These are phyloP conservation scores for Areca catechu DNA, from an alignment of 176 grass and related monocot species.

Conservation along the genomic window DNA sequence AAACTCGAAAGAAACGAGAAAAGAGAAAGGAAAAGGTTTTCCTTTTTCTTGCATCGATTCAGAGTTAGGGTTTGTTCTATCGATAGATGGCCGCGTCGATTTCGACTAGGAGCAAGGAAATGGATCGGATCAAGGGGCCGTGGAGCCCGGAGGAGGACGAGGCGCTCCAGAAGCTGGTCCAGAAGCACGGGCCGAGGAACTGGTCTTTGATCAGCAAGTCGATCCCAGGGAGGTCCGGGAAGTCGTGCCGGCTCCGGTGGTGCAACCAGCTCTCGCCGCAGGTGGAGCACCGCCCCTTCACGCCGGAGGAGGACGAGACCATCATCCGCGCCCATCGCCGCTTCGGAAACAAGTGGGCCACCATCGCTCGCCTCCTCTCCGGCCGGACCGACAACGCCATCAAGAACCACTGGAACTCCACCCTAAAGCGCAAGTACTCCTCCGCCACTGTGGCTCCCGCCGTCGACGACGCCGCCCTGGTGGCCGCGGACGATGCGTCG, in stretches of 20 bases:
- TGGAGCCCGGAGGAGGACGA: too few species aligned
- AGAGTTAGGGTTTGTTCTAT: neutral
- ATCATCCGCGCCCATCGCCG: constrained; percentile 71
- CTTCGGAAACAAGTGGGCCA: constrained; percentile 95
- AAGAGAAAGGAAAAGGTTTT: too few species aligned
- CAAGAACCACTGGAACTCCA: constrained; percentile 99
- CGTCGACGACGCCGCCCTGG: constrained; percentile 23
- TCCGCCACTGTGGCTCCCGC: constrained; percentile 22
- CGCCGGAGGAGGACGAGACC: constrained; percentile 65
- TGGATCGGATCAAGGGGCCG: too few species aligned
- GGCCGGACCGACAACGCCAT: constrained; percentile 95
- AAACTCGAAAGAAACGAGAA: too few species aligned
- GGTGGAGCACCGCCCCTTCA: constrained; percentile 93
- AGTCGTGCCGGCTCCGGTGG: constrained; percentile 86
- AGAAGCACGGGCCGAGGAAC: constrained; percentile 60
- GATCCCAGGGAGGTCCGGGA: constrained; percentile 62
- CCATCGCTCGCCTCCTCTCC: constrained; percentile 71
- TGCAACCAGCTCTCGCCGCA: constrained; percentile 92
- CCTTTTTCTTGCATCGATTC: too few species aligned
- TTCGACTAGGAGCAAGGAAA: too few species aligned
- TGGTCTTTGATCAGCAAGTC: constrained; percentile 92
- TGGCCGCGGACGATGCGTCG: neutral
- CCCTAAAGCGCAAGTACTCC: constrained; percentile 64
- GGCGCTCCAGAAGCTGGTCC: constrained; percentile 55
- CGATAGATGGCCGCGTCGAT: neutral